Conservation (phyloP, 2,329 filamentous ascomycete species). For the Aspergillus udagawae region DNA sequence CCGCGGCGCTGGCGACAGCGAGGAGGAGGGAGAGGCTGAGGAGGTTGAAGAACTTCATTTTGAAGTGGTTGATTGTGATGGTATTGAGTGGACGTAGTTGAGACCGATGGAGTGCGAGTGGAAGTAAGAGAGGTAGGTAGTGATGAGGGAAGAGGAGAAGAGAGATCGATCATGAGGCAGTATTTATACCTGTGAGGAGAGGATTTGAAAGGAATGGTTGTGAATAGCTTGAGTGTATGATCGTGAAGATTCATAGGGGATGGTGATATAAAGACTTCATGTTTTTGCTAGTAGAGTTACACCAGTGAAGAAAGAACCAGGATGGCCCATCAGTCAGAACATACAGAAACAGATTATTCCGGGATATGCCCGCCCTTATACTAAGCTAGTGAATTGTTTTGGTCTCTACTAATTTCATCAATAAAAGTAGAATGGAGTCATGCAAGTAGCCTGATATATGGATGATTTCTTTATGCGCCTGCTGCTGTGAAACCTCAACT, state of each 20-base stretch:
- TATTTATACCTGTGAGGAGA: background rate
- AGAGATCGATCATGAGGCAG: background rate
- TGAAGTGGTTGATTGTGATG: background rate
- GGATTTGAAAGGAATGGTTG: background rate
- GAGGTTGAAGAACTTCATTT: slow-evolving; percentile 8
- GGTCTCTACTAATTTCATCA: background rate
- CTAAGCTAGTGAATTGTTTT: background rate
- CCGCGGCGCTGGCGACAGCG: background rate
- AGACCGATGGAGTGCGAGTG: background rate
- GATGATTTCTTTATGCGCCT: background rate
- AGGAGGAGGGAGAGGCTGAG: background rate
- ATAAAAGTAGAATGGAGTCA: background rate
- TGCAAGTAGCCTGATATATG: background rate
- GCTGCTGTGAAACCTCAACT: background rate
- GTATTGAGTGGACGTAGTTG: background rate
- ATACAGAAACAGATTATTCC: background rate
- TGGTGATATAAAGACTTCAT: background rate
- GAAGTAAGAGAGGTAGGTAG: background rate
- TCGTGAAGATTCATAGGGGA: too few relatives aligned
- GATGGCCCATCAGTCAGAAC: background rate
- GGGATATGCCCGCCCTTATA: background rate
- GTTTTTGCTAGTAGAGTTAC: background rate
- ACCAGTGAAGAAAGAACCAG: background rate
- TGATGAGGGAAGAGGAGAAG: background rate
- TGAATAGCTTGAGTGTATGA: background rate